A percentile compares a stretch with the other conserved stretches of the same genome.
Conservation (phyloP, 228 moss, liverwort and hornwort species). For the Sphagnum fallax region DNA sequence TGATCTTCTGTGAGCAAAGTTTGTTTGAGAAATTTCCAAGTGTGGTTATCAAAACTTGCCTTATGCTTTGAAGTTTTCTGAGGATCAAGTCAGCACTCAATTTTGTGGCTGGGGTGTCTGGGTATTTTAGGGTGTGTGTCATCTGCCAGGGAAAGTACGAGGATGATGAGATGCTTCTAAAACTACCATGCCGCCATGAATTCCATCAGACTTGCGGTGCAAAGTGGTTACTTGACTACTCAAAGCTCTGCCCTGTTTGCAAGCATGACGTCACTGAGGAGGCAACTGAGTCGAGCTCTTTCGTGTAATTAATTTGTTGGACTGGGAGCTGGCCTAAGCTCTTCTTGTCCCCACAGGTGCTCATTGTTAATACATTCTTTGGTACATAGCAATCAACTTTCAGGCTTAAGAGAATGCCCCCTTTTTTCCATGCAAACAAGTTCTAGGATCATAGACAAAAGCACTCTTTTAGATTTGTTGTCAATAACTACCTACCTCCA, state of each 20-base stretch:
- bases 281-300: not conserved
- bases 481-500: too few relatives aligned
- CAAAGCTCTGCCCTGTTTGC: conserved; percentile 58
- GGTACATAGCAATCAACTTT: not conserved
- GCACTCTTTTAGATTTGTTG: too few relatives aligned
- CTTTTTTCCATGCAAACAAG: too few relatives aligned
- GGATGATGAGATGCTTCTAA: conserved; percentile 30
- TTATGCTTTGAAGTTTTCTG: too few relatives aligned
- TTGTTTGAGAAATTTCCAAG: too few relatives aligned
- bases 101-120: too few relatives aligned
- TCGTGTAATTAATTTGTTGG: conserved; percentile 3
- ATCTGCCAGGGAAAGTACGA: conserved; percentile 52
- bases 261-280: conserved; percentile 39
- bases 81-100: too few relatives aligned
- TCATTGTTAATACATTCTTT: conserved; percentile 6
- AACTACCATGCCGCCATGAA: conserved; percentile 37
- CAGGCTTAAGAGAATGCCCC: too few relatives aligned
- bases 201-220: conserved; percentile 49
- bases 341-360: not conserved
- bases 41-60: too few relatives aligned
- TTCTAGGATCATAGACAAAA: too few relatives aligned
- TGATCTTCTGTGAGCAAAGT: not conserved
- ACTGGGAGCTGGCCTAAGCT: not conserved
- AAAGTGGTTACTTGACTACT: conserved; percentile 48
- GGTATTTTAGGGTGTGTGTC: conserved; percentile 30